Base-by-base conservation (phyloP, 2,329 filamentous ascomycete species). In the Trichoderma guizhouense region DNA sequence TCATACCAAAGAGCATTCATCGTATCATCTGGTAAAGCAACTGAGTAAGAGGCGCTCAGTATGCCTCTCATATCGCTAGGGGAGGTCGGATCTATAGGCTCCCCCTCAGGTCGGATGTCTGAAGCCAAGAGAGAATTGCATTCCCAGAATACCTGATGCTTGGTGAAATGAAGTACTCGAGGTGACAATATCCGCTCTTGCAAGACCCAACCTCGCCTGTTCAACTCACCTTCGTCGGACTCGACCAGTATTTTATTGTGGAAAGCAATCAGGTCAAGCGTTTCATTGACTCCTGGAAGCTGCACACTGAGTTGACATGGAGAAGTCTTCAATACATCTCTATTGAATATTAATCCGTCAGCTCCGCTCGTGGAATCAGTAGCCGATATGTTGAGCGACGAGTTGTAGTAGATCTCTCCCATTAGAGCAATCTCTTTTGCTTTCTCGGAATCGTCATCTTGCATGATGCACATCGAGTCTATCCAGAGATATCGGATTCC, bases 401-500 rank as follows among this genome's bases (percentile, higher is more conserved):
- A 74, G 28, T 73, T 72, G 24, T 43, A 53, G 39, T 75, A 75
- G 24, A 75, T 75, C 18, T 75, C 65, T 6, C 73, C 73, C 74
- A 75, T 75, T 9, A 72, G 73, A 2, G 63, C 61, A 6, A 75
- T 39, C 24, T 75, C 73, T 4, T 39, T 34, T 15, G 5, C 34
- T 4, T 68, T 47, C n/a, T 75, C 74, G 3, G 69, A 28, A 0
- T 36, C 47, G n/a, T 71, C 69, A 43, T 71, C 69, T 30, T 71
- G 69, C 21, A 71, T 65, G 69, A 71, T 58, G 47, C 69, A 71
- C n/a, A 71, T 39, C 2, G 69, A 47, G 39, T 71, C 69, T 12
- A 71, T 71, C 69, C 69, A 71, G 15, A 65, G 21, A n/a, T 71
- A 65, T 2, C 53, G 47, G 21, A 28, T 57, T 5, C 36, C 34